A percentile compares a stretch with the other conserved stretches of the same genome.
Conservation (phyloP, 1,284 basidiomycete genomes). For the Sanghuangporus weigelae region DNA sequence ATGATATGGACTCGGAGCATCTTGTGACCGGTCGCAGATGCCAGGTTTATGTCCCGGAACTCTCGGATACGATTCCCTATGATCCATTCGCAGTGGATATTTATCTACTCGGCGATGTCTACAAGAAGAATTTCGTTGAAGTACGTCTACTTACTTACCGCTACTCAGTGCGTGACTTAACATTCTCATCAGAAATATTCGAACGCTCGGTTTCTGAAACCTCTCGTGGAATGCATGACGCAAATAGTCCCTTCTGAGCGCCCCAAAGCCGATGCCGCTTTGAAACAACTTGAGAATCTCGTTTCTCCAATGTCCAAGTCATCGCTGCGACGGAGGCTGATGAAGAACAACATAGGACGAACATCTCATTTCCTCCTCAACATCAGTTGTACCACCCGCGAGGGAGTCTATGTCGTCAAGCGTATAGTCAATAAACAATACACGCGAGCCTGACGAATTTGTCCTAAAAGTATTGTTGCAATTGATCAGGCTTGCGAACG, state of each 20-base stretch:
- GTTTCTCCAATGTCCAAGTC: background rate
- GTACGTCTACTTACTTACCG: background rate
- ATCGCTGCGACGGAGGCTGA: constrained; percentile 13
- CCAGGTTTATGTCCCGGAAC: background rate
- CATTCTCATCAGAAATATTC: background rate
- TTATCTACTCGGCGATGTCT: constrained; percentile 7
- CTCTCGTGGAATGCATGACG: constrained; percentile 9
- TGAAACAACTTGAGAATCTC: background rate
- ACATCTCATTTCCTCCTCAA: background rate
- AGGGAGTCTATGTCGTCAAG: background rate
- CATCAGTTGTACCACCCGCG: background rate
- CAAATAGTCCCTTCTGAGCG: background rate
- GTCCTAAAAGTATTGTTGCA: too few species aligned
- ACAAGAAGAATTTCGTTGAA: background rate
- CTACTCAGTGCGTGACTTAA: background rate
- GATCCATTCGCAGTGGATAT: constrained; percentile 13
- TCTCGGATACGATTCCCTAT: background rate
- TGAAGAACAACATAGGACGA: background rate
- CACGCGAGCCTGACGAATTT: too few species aligned
- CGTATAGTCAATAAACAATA: background rate
- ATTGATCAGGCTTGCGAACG: too few species aligned
- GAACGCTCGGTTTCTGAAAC: constrained; percentile 6
- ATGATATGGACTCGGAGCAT: background rate
- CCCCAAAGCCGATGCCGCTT: background rate
- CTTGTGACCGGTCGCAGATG: background rate